Base-by-base conservation (phyloP, 306 rosid species). In the Delonix regia region DNA sequence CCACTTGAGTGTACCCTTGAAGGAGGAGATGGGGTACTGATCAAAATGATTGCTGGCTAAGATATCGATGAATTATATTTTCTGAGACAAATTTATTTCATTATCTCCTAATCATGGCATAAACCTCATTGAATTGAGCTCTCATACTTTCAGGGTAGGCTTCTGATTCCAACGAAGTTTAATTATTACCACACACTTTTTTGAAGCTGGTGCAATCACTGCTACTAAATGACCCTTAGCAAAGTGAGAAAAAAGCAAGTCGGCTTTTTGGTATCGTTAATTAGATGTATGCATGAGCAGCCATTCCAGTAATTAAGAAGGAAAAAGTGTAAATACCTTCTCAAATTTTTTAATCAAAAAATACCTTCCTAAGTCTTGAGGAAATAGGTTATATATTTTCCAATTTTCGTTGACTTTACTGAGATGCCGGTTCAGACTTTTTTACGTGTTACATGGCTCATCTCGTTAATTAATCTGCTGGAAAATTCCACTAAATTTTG, bases 151-250 rank as follows among this genome's bases (percentile, higher is more conserved):
- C 68, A 56, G 74, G 82, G 86, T 66, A 81, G 82, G 86, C 89
- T 86, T 83, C 86, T 86, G 81, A 83, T 82, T 82, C 86, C 86
- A 2, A 82, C 73, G 89, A 52, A 52, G 33, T 82, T 18, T 61
- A 61, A 61, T 9, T 85, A 80, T 22, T 60, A 59, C 30, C 47
- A 71, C 42, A 47, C 65, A 66, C 59, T 60, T 28, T 28, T 74
- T 53, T 36, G 55, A 71, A 71, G 86, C 24, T 79, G 86, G 83
- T 38, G 79, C 80, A 82, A 71, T 85, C 74, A 82, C 85, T 63
- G 75, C 86, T 64, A 79, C 38, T 39, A 61, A 63, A 74, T 36
- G 60, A 67, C 18, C 51, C 30, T 67, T 81, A 78, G 71, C 41
- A 69, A 69, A 73, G 63, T 80, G 73, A 79, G 81, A 9, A 5